Base-by-base conservation (phyloP, 129 eudicot genomes). In the Cynara cardunculus region DNA sequence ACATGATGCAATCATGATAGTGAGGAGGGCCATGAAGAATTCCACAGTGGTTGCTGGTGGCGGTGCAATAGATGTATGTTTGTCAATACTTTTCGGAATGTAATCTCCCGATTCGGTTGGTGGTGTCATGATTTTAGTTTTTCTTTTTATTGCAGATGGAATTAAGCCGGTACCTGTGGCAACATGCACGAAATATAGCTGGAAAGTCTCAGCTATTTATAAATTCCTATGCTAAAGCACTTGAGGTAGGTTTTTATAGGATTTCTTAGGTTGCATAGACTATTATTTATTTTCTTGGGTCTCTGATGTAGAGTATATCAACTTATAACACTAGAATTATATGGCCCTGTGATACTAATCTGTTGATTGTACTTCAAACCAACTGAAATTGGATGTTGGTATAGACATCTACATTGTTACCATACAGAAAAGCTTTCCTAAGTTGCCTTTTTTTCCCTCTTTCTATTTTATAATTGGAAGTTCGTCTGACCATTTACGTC, bases 1-100 rank as follows among this genome's bases (percentile, higher is more conserved):
- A 77, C 99, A 96, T 87, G 99, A 96, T 88, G 99, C 99, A 32
- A 96, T 96, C 65, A 96, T 96, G 99, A 96, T 96, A 35, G 99
- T 96, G 21, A 87, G 99, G 88, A 89, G 99, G 83, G 99, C 99
- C 11, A 69, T 87, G 86, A 96, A 92, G 83, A 96, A 96, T 82
- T 96, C 99, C 13, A 96, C 98, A 9, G 97, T 96, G 37, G 99
- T 96, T 84, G 89, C 99, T 87, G 99, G 99, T 72, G 99, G 99
- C 4, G 99, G 99, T 80, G 97, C 99, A n/a, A 34, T 34, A 5
- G 99, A 96, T 88, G 99, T 92, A 89, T 41, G 89, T 68, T 61
- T 77, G 4, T 77, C 53, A 22, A 4, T 72, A 62, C 25, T 28
- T 72, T 69, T n/a, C 2, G 16, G 34, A n/a, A 49, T 0, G 3